Conservation (phyloP, 2,329 filamentous ascomycete species). For the Graphiopsis chlorocephala region DNA sequence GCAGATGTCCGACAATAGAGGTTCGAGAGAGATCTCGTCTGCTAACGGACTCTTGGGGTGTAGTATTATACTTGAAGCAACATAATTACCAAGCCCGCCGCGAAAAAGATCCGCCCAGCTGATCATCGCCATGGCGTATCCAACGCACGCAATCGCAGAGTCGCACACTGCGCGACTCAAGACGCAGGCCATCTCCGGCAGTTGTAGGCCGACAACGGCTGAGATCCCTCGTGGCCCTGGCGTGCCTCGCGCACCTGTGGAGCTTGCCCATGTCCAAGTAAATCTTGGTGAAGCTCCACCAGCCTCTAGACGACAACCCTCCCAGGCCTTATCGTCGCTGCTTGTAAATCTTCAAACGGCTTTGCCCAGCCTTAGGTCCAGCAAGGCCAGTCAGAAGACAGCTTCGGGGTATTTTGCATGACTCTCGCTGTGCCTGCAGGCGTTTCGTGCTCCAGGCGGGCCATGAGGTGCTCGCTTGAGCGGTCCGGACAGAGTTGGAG, state of each 20-base stretch:
- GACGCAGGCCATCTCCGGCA: background rate
- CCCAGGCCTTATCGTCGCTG: background rate
- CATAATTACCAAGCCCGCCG: background rate
- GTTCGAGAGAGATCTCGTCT: background rate
- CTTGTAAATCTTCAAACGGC: background rate
- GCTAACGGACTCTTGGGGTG: background rate
- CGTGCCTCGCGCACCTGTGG: background rate
- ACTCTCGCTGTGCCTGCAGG: background rate
- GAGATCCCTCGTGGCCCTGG: background rate
- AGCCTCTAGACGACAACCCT: background rate
- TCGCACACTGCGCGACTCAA: background rate
- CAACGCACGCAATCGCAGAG: constrained; percentile 8
- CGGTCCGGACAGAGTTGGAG: background rate
- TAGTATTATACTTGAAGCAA: background rate
- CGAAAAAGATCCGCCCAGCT: background rate
- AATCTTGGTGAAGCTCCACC: background rate
- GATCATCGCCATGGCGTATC: constrained; percentile 4
- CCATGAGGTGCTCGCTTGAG: constrained; percentile 14
- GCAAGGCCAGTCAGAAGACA: background rate
- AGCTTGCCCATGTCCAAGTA: background rate
- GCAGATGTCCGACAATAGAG: background rate
- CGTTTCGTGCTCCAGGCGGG: constrained; percentile 4
- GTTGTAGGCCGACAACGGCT: background rate
- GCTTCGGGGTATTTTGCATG: background rate
- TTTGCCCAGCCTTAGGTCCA: background rate